A percentile compares a stretch with the other conserved stretches of the same genome.
Evolutionary conservation across 495 filamentous ascomycete species (phyloP).

Genomic region (Antarctomyces pellizariae): DNA sequence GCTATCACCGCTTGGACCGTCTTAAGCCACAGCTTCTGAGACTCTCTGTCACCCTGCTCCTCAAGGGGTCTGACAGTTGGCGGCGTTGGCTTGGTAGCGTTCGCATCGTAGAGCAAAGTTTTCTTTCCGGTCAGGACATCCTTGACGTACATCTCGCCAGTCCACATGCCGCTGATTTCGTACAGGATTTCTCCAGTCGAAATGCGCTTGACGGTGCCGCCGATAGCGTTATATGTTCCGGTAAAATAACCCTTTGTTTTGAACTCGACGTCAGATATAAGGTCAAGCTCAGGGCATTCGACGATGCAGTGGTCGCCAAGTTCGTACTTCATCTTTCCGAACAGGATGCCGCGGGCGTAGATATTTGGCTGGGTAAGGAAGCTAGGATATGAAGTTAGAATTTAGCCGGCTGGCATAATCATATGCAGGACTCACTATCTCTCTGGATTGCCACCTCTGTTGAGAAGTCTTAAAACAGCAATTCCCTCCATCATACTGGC

Average conservation of each 20-base stretch:
- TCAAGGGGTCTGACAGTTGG: conserved; percentile 54
- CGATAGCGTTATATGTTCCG: conserved; percentile 89
- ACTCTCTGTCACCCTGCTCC: conserved; percentile 82
- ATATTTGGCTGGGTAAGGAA: conserved; percentile 95
- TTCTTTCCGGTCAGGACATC: conserved; percentile 71
- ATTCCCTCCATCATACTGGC: conserved; percentile 97
- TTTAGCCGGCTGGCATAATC: conserved; percentile 2
- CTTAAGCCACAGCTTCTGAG: conserved; percentile 62
- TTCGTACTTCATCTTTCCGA: conserved; percentile 99
- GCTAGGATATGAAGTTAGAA: conserved; percentile 17
- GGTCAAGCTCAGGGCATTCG: conserved; percentile 65
- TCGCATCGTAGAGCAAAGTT: conserved; percentile 74
- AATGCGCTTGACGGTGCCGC: conserved; percentile 76
- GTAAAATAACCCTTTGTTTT: conserved; percentile 97
- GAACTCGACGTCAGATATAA: conserved; percentile 90
- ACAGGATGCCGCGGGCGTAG: conserved; percentile 93
- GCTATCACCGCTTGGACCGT: conserved; percentile 61
- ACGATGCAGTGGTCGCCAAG: conserved; percentile 90
- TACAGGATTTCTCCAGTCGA: conserved; percentile 66
- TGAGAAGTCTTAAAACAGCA: conserved; percentile 64
- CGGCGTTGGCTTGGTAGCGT: conserved; percentile 45
- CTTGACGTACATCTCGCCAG: conserved; percentile 77
- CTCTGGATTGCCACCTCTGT: conserved; percentile 48
- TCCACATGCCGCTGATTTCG: conserved; percentile 85
- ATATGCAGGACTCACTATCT: conserved; percentile 44